Base-by-base conservation (phyloP, 2,329 filamentous ascomycete species). In the Ciborinia camelliae region DNA sequence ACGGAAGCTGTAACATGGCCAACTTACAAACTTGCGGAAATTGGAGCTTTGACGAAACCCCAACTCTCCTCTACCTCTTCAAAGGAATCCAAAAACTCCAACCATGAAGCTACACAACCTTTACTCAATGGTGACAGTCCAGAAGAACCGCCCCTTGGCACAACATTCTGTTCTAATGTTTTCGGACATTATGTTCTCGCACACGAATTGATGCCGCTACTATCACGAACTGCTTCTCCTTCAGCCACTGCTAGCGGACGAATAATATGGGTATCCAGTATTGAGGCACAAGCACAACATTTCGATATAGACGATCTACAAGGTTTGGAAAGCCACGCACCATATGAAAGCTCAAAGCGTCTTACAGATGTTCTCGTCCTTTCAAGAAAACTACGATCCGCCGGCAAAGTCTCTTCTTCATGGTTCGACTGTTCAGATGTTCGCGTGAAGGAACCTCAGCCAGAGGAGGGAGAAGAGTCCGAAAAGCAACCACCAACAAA, bases 111-210 rank as follows among this genome's bases (percentile, higher is more conserved):
- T 73, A 76, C 3, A 32, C 74, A 76, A 67, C 66, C 67, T 10
- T 60, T 73, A 32, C 62, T 70, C 4, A 47, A 53, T 66, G 48
- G 59, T 53, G 66, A 23, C 65, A 69, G 64, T 39, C 26, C 62
- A 14, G 71, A 78, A 20, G 84, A 87, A 65, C 87, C 89, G 0
- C 78, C 80, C 6, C 79, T 99, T 0, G 93, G 92, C 3, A 83
- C 91, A 70, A 86, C 97, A 23, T 99, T 98, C 75, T 90, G 89
- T 75, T 89, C 94, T 58, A 98, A 98, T 74, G 84, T 97, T 37
- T 98, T 99, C 74, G 95, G 95, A 0, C 95, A 99, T 79, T 98
- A 99, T 75, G 79, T 97, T 73, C 86, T 99, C 30, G 86, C 86
- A 20, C 93, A 97, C 76, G 86, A 89, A 73, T 82, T 98, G 14